These are phyloP conservation scores for Cucumis hystrix DNA, from an alignment of 306 rosid species.

Conservation along the genomic window DNA sequence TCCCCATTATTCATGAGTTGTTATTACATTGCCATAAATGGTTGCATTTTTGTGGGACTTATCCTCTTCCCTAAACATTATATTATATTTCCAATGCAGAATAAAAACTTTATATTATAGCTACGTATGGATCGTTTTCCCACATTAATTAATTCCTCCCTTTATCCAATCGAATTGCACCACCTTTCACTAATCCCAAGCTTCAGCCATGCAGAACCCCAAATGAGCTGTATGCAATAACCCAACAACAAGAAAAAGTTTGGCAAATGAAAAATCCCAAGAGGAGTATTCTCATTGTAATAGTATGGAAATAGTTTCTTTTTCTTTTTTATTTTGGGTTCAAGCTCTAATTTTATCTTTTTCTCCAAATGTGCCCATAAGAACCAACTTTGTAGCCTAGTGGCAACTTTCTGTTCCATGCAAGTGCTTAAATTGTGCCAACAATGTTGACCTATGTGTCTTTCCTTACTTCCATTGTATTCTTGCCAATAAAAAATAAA, in stretches of 20 bases:
- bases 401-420: conserved; percentile 2
- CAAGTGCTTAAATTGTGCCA: background rate
- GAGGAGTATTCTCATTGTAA: background rate
- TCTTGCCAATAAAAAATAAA: no score
- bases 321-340: background rate
- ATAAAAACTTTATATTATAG: background rate
- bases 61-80: background rate
- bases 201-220: background rate
- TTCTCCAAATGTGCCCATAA: background rate
- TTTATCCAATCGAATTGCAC: background rate
- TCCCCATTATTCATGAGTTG: background rate
- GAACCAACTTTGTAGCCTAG: background rate
- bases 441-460: background rate
- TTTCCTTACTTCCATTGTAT: background rate
- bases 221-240: background rate
- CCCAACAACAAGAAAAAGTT: background rate
- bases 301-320: background rate
- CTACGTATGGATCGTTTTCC: background rate
- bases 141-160: background rate
- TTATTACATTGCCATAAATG: background rate
- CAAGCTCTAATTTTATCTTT: background rate
- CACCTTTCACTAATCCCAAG: background rate
- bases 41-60: background rate
- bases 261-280: background rate
- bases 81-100: background rate